phyloP scores from a whole-genome alignment of 2,329 filamentous ascomycete genomes.

The Ophiostoma pallidulum region DNA sequence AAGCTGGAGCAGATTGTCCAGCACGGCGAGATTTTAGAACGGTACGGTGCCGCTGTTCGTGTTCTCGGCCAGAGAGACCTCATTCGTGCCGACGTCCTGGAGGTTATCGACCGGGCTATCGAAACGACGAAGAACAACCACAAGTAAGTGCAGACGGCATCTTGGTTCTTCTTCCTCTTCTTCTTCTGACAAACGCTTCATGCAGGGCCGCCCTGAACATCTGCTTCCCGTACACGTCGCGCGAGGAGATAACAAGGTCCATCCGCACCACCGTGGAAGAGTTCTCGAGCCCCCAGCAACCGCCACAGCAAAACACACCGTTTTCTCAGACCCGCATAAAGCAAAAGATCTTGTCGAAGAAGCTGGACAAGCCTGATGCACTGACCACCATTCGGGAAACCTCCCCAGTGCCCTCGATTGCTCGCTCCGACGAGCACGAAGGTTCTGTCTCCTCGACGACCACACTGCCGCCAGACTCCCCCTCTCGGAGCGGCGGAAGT shows the following conservation, averaged over 20 bases:
- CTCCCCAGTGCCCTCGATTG: slow-evolving; percentile 34
- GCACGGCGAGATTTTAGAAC: slow-evolving; percentile 85
- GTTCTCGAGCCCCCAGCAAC: slow-evolving; percentile 63
- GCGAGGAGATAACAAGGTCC: slow-evolving; percentile 88
- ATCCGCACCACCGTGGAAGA: slow-evolving; percentile 82
- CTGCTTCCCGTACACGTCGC: slow-evolving; percentile 94
- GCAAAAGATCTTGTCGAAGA: slow-evolving; percentile 69
- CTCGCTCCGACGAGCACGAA: slow-evolving; percentile 38
- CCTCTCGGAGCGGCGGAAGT: slow-evolving; percentile 29
- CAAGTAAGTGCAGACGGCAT: slow-evolving; percentile 46
- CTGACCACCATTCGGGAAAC: slow-evolving; percentile 41
- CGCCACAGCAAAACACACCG: slow-evolving; percentile 54
- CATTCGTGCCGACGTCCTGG: slow-evolving; percentile 77
- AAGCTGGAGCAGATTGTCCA: slow-evolving; percentile 87
- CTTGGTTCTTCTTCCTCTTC: neutral
- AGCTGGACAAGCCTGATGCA: slow-evolving; percentile 39
- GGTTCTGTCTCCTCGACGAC: slow-evolving; percentile 52
- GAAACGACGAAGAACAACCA: slow-evolving; percentile 82
- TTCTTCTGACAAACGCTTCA: neutral
- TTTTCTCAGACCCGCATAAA: slow-evolving; percentile 86
- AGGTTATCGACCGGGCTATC: slow-evolving; percentile 78
- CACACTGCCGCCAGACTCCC: slow-evolving; percentile 44
- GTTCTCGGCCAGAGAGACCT: slow-evolving; percentile 78
- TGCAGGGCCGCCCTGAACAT: slow-evolving; percentile 64
- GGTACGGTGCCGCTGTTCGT: slow-evolving; percentile 80